Percentiles rank a stretch among this genome's conserved stretches.
These are phyloP conservation scores for Candida michaelii DNA, from an alignment of 805 yeast species.

Conservation along the genomic window DNA sequence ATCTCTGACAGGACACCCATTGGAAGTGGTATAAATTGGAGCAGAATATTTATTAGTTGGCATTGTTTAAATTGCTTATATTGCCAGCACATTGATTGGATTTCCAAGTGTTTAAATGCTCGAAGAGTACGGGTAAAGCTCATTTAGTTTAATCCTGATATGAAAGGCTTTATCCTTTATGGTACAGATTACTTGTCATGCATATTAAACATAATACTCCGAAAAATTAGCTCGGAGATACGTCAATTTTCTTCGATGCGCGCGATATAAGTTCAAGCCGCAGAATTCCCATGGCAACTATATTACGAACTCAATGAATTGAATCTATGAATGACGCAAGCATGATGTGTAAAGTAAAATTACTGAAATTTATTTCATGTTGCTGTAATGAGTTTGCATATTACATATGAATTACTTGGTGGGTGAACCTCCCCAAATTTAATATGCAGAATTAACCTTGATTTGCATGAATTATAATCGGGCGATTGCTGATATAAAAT, in stretches of 20 bases:
- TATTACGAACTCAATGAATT: too few relatives aligned
- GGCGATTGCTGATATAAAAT: too few relatives aligned
- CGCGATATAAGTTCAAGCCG: background rate
- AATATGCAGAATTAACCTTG: too few relatives aligned
- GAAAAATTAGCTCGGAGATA: background rate
- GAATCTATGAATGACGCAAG: too few relatives aligned
- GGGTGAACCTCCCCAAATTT: too few relatives aligned
- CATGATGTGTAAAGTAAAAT: too few relatives aligned
- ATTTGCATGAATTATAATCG: too few relatives aligned
- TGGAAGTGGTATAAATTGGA: slow-evolving; percentile 68
- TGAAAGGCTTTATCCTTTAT: background rate
- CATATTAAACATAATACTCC: background rate
- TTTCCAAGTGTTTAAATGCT: background rate
- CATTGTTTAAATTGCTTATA: background rate
- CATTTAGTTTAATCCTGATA: background rate
- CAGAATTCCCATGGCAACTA: background rate
- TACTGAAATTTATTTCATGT: too few relatives aligned
- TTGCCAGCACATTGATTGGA: background rate
- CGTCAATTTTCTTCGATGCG: background rate
- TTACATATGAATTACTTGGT: too few relatives aligned
- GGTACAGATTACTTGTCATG: too few relatives aligned
- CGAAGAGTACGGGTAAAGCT: background rate
- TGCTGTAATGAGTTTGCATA: too few relatives aligned
- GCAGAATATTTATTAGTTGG: slow-evolving; percentile 20
- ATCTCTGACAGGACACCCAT: slow-evolving; percentile 72